Base-by-base conservation (phyloP, 2,329 filamentous ascomycete genomes). In the Phialophora verrucosa region DNA sequence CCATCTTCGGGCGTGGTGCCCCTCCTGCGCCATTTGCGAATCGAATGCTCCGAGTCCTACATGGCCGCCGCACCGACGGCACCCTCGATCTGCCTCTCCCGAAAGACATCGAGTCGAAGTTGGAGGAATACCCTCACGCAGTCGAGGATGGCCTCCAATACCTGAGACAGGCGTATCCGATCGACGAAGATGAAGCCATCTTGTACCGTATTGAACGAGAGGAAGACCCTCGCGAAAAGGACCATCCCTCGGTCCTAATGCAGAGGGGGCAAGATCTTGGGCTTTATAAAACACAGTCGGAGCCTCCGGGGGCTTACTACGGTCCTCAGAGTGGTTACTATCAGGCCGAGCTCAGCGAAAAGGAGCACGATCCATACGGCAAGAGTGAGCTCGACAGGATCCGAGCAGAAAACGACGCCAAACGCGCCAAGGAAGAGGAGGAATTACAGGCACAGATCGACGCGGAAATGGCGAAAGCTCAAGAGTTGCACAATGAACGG, bases 401-500 rank as follows among this genome's bases (percentile, higher is more conserved):
- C 27, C 75, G 79, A 14, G 74, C 78, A 58, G 63, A 73, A 55
- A 82, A 82, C 63, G 78, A 81, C 62, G 76, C 76, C 42, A 72
- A 74, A n/a, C 67, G 78, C 6, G 67, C 78, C 60, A 73, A 76
- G 10, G 77, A 83, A 64, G 81, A 85, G 74, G 78, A 82, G 68
- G 72, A 74, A 50, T 80, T 84, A 71, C 83, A 83, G 49, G 80
- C 79, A 54, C 76, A 80, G 62, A 87, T 85, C 84, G 79, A 85
- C 31, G 75, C 78, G 10, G 81, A 81, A n/a, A 85, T 86, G 69
- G 79, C 81, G 32, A 74, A 76, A 66, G 75, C 78, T 47, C n/a
- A 73, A 42, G 73, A 76, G 65, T 75, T 77, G 50, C 20, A 73
- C 75, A 59, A 74, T 72, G 60, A 78, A 76, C 63, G 80, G 74